Base-by-base conservation (phyloP, 768 basidiomycete genomes). In the Trametes punicea region DNA sequence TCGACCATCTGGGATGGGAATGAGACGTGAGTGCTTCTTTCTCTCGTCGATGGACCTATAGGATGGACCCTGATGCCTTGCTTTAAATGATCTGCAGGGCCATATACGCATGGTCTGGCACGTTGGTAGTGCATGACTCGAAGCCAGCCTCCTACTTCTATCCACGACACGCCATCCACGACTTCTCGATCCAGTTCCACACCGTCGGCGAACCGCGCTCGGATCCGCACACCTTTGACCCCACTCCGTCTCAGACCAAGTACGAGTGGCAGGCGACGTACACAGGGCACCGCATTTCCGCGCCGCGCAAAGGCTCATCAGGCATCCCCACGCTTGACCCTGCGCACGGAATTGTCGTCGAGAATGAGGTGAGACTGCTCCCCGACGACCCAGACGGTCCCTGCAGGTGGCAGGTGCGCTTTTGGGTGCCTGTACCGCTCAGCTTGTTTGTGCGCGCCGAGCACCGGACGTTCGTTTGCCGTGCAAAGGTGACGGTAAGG, bases 361-460 rank as follows among this genome's bases (percentile, higher is more conserved):
- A 60, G 23, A 48, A 31, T n/a, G 26, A 47, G 20, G 46, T 36
- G 38, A 11, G 11, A 15, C 52, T 53, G 29, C 38, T 53, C 13
- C 36, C 55, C 9, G 25, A 30, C 45, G 20, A 51, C 38, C 30
- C 48, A 44, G 41, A 48, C 46, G 34, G 56, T 26, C 40, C 54
- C 33, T 44, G 40, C 31, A 71, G 69, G 31, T 74, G 71, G 72
- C 64, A 57, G 29, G 63, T 74, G 58, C 69, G 73, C 39, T 71
- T 76, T 57, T 79, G 74, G 71, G 69, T 80, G 8, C 81, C 81
- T 0, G 67, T 82, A 26, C 79, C 80, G 6, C 70, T 75, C 6
- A 57, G 65, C n/a, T 56, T 82, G 21, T 81, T 82, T 56, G 66
- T 70, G 23, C 77, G 75, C 67, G 69, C 70, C 49, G 80, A 81